Evolutionary conservation across 148 eudicot genomes (phyloP).

Genomic region (Heliosperma pusillum): DNA sequence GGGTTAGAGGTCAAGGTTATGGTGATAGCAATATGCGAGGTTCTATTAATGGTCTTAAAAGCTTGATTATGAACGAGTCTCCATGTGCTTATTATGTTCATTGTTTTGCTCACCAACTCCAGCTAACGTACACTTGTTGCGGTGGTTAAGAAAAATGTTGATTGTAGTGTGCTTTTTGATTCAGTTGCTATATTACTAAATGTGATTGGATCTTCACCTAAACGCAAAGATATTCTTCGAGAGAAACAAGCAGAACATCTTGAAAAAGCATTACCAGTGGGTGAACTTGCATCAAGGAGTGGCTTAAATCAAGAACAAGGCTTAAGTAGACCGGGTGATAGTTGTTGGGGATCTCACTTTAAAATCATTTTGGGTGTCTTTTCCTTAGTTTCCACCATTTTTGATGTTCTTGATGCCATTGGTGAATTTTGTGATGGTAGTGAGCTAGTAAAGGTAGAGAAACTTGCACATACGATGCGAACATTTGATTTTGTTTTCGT

Average conservation of each 20-base stretch:
- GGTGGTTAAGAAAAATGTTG: neutral
- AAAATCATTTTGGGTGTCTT: neutral
- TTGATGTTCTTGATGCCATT: neutral
- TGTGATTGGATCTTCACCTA: slow-evolving; percentile 4
- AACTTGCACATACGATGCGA: neutral
- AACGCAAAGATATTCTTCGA: slow-evolving; percentile 1
- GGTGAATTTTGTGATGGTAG: neutral
- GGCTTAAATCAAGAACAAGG: slow-evolving; percentile 6
- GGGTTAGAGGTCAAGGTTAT: slow-evolving; percentile 12
- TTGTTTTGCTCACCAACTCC: slow-evolving; percentile 14
- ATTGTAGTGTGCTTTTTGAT: slow-evolving; percentile 8
- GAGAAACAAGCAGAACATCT: neutral
- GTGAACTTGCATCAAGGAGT: neutral
- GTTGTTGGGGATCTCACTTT: neutral
- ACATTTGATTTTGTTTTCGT: neutral
- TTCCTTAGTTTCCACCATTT: neutral
- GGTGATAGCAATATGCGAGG: slow-evolving; percentile 14
- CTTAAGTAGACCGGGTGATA: slow-evolving; percentile 10
- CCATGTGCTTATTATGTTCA: slow-evolving; percentile 1
- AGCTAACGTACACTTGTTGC: slow-evolving; percentile 9
- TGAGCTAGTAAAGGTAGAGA: neutral
- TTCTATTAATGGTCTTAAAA: neutral
- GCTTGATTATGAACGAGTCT: neutral
- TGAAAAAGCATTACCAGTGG: neutral
- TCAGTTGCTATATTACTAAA: neutral